These are phyloP conservation scores for Populus euphratica DNA, from an alignment of 345 rosid genomes.

Conservation along the genomic window DNA sequence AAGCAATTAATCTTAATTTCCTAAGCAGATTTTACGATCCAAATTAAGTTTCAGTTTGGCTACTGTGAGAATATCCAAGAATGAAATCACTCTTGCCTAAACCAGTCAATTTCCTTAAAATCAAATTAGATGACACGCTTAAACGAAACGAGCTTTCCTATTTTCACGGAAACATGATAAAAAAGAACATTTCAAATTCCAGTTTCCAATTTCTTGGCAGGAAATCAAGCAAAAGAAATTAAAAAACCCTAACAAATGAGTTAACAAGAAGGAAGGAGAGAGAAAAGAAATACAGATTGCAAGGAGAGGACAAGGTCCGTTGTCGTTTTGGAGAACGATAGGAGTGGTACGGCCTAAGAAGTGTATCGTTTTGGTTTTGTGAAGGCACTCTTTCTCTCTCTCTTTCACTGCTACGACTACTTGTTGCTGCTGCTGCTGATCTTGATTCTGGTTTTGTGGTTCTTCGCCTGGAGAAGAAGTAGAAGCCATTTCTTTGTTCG, in stretches of 20 bases:
- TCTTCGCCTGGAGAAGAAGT: conserved; percentile 8
- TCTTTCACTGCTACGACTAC: conserved; percentile 1
- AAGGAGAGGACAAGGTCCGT: conserved; percentile 97
- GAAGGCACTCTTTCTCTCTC: conserved; percentile 46
- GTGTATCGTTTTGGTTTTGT: conserved; percentile 77
- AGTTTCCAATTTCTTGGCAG: background rate
- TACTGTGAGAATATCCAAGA: background rate
- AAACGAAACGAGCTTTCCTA: background rate
- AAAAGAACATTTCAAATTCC: background rate
- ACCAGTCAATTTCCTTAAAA: background rate
- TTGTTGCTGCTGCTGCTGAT: background rate
- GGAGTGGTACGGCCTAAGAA: conserved; percentile 86
- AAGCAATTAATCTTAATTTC: background rate
- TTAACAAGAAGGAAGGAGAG: conserved; percentile 10
- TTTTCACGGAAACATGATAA: conserved; percentile 5
- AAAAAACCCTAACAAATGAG: conserved; percentile 26
- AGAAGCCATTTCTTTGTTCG: conserved; percentile 1
- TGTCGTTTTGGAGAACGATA: conserved; percentile 89
- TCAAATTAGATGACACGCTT: background rate
- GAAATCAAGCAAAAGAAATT: background rate
- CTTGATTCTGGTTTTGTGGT: conserved; percentile 4
- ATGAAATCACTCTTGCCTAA: background rate
- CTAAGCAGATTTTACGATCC: background rate
- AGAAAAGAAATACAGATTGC: conserved; percentile 67
- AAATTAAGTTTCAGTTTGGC: background rate